Percentiles rank a stretch among this genome's conserved stretches.
phyloP scores from a whole-genome alignment of 1,284 basidiomycete species.

The Irpex rosettiformis region DNA sequence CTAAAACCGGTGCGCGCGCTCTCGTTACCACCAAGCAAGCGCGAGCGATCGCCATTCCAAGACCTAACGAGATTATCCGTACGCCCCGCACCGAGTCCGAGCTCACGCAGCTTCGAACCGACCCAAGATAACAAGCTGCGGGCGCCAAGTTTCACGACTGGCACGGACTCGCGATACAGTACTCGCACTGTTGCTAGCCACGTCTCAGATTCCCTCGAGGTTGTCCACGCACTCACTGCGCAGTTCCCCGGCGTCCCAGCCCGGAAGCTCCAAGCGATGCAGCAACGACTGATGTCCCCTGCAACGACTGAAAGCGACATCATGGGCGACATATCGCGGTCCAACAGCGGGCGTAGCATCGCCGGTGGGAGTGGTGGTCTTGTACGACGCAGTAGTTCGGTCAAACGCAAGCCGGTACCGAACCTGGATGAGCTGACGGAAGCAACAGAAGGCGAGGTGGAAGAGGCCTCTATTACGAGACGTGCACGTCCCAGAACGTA shows the following conservation, averaged over 20 bases:
- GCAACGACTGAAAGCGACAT: neutral
- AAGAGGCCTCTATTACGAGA: slow-evolving; percentile 17
- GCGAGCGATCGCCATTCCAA: neutral
- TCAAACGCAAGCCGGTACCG: slow-evolving; percentile 21
- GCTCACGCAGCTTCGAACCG: neutral
- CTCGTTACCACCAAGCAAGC: neutral
- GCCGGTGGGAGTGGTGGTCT: slow-evolving; percentile 4
- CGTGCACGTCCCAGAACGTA: neutral
- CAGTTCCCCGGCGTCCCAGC: slow-evolving; percentile 50
- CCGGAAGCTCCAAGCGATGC: neutral
- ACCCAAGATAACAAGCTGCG: neutral
- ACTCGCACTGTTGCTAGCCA: slow-evolving; percentile 1
- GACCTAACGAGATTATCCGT: neutral
- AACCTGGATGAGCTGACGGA: slow-evolving; percentile 4
- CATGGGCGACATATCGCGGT: slow-evolving; percentile 5
- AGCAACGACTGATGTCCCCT: slow-evolving; percentile 10
- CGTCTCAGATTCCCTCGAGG: slow-evolving; percentile 36
- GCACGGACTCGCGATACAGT: slow-evolving; percentile 4
- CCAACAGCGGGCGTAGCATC: slow-evolving; percentile 8
- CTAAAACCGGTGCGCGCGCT: neutral
- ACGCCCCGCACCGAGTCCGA: neutral
- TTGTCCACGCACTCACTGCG: slow-evolving; percentile 44
- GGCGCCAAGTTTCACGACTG: neutral
- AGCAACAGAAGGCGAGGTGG: slow-evolving; percentile 9
- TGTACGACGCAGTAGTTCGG: slow-evolving; percentile 18